A percentile compares a stretch with the other conserved stretches of the same genome.
Evolutionary conservation across 225 moss, liverwort and hornwort genomes (phyloP).

Genomic region (Ulota crispa): DNA sequence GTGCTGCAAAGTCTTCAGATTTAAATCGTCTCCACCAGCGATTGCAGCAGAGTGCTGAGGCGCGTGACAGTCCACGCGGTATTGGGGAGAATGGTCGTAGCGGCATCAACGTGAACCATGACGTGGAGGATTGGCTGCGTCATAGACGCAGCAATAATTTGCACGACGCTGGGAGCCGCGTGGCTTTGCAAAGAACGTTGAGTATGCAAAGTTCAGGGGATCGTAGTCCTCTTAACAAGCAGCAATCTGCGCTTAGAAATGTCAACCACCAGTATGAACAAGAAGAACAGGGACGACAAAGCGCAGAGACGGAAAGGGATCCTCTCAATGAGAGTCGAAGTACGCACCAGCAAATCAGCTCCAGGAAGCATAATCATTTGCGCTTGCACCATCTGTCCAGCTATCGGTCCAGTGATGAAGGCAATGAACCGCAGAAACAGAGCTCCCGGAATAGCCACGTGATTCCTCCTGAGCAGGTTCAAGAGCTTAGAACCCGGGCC

Average conservation of each 20-base stretch:
- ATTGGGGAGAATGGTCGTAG: slow-evolving; percentile 20
- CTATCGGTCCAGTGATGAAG: slow-evolving; percentile 35
- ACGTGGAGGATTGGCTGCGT: slow-evolving; percentile 36
- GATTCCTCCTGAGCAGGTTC: slow-evolving; percentile 24
- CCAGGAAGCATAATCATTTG: slow-evolving; percentile 29
- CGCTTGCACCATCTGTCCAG: slow-evolving; percentile 33
- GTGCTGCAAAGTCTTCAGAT: slow-evolving; percentile 25
- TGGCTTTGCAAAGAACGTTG: slow-evolving; percentile 22
- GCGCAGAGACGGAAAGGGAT: too few species aligned
- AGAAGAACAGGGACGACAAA: slow-evolving; percentile 29
- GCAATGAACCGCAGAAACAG: slow-evolving; percentile 26
- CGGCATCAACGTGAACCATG: slow-evolving; percentile 10
- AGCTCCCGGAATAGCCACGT: slow-evolving; percentile 18
- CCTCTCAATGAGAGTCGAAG: too few species aligned
- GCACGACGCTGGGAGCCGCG: too few species aligned
- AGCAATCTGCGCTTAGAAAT: slow-evolving; percentile 19
- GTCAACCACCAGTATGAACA: slow-evolving; percentile 26
- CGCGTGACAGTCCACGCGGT: slow-evolving; percentile 35
- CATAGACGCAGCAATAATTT: slow-evolving; percentile 33
- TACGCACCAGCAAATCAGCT: slow-evolving; percentile 34
- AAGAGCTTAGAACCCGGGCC: slow-evolving; percentile 19
- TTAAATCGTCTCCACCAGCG: slow-evolving; percentile 46
- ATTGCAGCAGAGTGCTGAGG: slow-evolving; percentile 27
- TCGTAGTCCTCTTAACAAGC: slow-evolving; percentile 28
- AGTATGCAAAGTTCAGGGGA: slow-evolving; percentile 43